A percentile compares a stretch with the other conserved stretches of the same genome.
These are phyloP conservation scores for Phytophthora macrochlamydospora DNA, from an alignment of 352 stramenopile genomes.

Conservation along the genomic window DNA sequence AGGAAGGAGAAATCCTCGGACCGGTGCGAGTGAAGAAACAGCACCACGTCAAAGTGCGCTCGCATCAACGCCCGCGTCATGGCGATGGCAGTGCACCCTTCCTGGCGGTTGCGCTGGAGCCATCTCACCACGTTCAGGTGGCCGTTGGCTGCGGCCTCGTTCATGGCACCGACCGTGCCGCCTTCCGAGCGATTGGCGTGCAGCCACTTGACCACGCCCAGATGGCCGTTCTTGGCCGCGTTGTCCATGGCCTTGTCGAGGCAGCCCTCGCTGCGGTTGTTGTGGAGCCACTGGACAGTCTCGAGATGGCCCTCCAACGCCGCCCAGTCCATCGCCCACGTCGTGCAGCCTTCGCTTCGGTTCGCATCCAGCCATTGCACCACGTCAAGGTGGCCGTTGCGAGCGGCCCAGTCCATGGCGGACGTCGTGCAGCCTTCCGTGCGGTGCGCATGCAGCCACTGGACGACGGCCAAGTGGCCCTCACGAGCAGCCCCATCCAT, in stretches of 20 bases:
- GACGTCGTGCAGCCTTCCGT: conserved; percentile 28
- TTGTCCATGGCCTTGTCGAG: conserved; percentile 30
- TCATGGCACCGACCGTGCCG: conserved; percentile 9
- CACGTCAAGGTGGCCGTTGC: conserved; percentile 14
- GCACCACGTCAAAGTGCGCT: conserved; percentile 23
- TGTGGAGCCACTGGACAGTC: conserved; percentile 18
- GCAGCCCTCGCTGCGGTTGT: conserved; percentile 27
- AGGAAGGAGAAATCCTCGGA: conserved; percentile 22
- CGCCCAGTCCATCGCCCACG: conserved; percentile 26
- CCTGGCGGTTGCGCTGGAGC: conserved; percentile 11
- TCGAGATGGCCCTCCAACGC: conserved; percentile 19
- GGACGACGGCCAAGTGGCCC: conserved; percentile 16
- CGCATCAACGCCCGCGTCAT: conserved; percentile 13
- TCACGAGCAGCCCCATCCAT: conserved; percentile 29
- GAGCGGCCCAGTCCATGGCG: conserved; percentile 21
- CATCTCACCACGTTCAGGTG: conserved; percentile 19
- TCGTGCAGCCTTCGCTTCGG: conserved; percentile 18
- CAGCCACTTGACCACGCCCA: conserved; percentile 29
- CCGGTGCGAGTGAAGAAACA: conserved; percentile 14
- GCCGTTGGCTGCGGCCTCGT: conserved; percentile 20
- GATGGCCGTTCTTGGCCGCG: conserved; percentile 25
- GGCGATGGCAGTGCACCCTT: conserved; percentile 13
- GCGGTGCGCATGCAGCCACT: conserved; percentile 32
- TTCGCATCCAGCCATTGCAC: conserved; percentile 19
- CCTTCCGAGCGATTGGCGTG: conserved; percentile 17